phyloP scores from a whole-genome alignment of 129 eudicot genomes.

The Arctium minus region DNA sequence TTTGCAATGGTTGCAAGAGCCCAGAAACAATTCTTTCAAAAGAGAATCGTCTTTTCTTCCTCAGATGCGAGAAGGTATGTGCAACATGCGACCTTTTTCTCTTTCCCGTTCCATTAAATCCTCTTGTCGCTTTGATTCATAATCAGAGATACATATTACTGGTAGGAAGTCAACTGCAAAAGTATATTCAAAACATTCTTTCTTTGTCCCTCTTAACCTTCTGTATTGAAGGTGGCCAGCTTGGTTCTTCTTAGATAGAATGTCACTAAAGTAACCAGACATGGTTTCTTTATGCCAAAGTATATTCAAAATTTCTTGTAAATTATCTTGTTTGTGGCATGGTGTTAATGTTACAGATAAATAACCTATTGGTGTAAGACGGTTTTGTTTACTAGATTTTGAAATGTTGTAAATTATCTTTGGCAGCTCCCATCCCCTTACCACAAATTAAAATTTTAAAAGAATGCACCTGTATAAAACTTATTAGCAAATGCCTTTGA shows the following conservation, averaged over 20 bases:
- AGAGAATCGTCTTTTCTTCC: conserved; percentile 27
- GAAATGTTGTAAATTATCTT: no score
- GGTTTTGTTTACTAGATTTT: no score
- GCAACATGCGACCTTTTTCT: neutral
- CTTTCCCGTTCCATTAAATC: neutral
- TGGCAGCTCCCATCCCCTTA: no score
- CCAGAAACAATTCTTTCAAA: conserved; percentile 30
- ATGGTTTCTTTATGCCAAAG: neutral
- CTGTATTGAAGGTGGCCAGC: neutral
- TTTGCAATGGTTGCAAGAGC: conserved; percentile 38
- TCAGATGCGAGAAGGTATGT: conserved; percentile 28
- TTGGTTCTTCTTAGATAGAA: neutral
- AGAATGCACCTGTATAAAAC: no score
- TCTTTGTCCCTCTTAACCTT: neutral
- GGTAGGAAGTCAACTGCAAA: neutral
- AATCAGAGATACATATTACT: neutral
- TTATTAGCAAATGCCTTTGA: no score
- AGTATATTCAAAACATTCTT: neutral
- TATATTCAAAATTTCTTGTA: neutral
- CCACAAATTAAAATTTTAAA: no score
- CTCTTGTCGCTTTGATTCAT: neutral
- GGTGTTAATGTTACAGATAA: no score
- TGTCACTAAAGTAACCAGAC: no score
- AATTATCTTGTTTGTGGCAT: no score
- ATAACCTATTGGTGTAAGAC: no score